Percentiles rank a stretch among this genome's conserved stretches.
Conservation (phyloP, 495 filamentous ascomycete genomes). For the Lasiosphaeris hirsuta region DNA sequence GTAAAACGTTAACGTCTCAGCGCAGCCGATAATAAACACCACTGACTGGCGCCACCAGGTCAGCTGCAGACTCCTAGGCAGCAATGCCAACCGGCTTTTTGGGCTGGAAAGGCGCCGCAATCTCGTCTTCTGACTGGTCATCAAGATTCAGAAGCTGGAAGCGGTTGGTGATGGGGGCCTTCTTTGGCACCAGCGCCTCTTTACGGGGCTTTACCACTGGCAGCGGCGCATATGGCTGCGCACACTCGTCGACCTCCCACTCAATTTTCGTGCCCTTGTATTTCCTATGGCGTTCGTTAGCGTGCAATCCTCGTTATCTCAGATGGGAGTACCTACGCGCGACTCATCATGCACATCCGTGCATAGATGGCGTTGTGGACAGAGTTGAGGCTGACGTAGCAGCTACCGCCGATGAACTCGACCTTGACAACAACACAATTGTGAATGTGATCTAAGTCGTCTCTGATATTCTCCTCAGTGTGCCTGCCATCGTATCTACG, state of each 20-base stretch:
- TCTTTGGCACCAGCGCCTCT: conserved; percentile 37
- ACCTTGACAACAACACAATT: conserved; percentile 70
- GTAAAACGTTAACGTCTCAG: not conserved
- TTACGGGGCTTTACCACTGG: conserved; percentile 28
- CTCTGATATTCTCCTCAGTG: conserved; percentile 62
- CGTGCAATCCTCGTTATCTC: not conserved
- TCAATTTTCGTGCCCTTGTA: conserved; percentile 74
- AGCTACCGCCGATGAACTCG: conserved; percentile 53
- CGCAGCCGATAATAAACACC: not conserved
- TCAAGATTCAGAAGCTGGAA: conserved; percentile 61
- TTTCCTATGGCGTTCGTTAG: conserved; percentile 29
- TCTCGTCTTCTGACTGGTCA: conserved; percentile 32
- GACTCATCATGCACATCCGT: conserved; percentile 74
- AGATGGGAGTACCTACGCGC: conserved; percentile 36
- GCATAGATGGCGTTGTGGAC: conserved; percentile 74
- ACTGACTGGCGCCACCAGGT: not conserved
- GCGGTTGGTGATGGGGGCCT: conserved; percentile 50
- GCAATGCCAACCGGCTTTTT: conserved; percentile 26
- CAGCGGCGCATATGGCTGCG: conserved; percentile 47
- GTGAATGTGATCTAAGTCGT: conserved; percentile 80
- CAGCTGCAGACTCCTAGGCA: conserved; percentile 17
- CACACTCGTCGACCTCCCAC: conserved; percentile 74
- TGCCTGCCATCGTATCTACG: conserved; percentile 54
- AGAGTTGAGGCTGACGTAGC: conserved; percentile 70
- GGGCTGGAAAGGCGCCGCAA: conserved; percentile 21